Base-by-base conservation (phyloP, 1,284 basidiomycete genomes). In the Naganishia sp. region DNA sequence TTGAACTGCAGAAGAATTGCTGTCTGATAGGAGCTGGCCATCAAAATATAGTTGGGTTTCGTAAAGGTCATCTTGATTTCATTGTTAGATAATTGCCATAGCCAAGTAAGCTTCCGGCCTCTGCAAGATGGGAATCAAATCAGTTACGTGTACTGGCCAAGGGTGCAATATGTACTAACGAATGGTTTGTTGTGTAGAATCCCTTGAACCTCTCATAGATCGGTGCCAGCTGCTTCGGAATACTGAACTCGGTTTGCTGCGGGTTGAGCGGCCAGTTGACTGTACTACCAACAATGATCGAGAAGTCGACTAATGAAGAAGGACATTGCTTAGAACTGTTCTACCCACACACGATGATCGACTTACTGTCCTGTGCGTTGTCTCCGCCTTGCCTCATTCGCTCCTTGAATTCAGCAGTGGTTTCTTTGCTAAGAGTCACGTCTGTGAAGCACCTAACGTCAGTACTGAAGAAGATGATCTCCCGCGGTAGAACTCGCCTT, bases 11-110 rank as follows among this genome's bases (percentile, higher is more conserved):
- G 81, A 46, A 99, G 82, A 64, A 99, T 90, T 9, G 92, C 92
- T 84, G 92, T 92, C 81, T 99, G 95, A 81, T 94, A 99, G 52
- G 92, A 88, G 73, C 89, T 93, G 66, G 92, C 93, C 87, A 94
- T 92, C 75, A 99, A 84, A 70, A 95, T 94, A 82, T 95, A 95
- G 82, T 96, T 97, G 78, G 94, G 92, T 73, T 87, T 88, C 59
- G 93, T 83, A 80, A 96, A 94, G 75, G 90, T 94, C 66, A 94
- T 94, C 68, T 90, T 87, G 56, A 99, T 84, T 78, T 99, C 96
- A 81, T 93, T 95, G 83, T 95, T 94, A 43, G 89, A 93, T 77
- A 95, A 90, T 77, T 97, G 95, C 95, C 95, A 98, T 21, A 98
- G 81, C 95, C 95, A 99, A 0, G 91, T 94, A 31, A 99, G 84